These are phyloP conservation scores for Agaricales sp. DNA, from an alignment of 1,284 basidiomycete species.

Conservation along the genomic window DNA sequence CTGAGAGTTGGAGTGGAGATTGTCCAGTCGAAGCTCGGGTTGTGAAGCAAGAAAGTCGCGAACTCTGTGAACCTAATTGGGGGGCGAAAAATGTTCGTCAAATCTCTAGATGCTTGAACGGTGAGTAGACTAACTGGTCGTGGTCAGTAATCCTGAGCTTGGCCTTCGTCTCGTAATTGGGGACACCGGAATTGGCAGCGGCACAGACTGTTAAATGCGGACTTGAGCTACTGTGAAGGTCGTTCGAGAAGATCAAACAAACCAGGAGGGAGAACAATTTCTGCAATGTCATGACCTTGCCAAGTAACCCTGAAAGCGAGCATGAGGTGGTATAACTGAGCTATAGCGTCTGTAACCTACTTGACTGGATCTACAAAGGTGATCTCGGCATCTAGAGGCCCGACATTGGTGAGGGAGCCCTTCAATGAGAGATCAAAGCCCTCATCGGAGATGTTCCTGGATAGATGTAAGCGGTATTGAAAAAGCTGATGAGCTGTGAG, in stretches of 20 bases:
- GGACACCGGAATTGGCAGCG: conserved; percentile 57
- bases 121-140: conserved; percentile 24
- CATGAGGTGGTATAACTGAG: conserved; percentile 5
- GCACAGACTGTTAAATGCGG: conserved; percentile 44
- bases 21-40: conserved; percentile 60
- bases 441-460: conserved; percentile 41
- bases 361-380: conserved; percentile 49
- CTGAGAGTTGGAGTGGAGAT: conserved; percentile 55
- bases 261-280: conserved; percentile 52
- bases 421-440: conserved; percentile 52
- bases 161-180: conserved; percentile 44
- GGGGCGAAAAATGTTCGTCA: background rate
- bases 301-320: conserved; percentile 40
- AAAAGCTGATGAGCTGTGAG: conserved; percentile 9
- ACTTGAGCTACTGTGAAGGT: background rate
- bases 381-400: conserved; percentile 58
- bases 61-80: conserved; percentile 51
- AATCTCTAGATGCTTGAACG: background rate
- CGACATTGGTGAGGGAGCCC: conserved; percentile 50
- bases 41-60: conserved; percentile 58
- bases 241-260: conserved; percentile 9
- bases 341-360: conserved; percentile 9
- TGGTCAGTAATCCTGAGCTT: conserved; percentile 45
- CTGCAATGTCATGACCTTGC: conserved; percentile 60
- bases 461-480: conserved; percentile 3